These are phyloP conservation scores for Phaeosphaeriaceae sp. DNA, from an alignment of 2,329 filamentous ascomycete genomes.

Conservation along the genomic window DNA sequence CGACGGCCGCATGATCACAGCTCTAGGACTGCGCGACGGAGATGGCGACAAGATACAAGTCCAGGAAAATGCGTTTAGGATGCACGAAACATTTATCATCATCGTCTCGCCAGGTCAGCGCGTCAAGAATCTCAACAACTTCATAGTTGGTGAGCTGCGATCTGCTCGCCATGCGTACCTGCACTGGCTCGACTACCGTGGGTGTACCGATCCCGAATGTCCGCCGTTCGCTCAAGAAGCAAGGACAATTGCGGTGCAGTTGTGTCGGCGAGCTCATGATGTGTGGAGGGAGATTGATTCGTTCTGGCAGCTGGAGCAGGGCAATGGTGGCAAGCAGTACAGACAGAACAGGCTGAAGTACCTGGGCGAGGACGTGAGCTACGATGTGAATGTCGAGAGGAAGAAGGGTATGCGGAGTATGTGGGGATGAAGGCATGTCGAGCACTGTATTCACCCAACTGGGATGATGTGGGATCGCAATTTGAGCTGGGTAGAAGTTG, in stretches of 20 bases:
- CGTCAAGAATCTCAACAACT: not conserved
- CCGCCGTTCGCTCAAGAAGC: constrained; percentile 15
- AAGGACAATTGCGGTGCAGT: constrained; percentile 8
- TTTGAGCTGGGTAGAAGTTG: no score
- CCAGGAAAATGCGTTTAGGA: not conserved
- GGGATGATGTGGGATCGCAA: not conserved
- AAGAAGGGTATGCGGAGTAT: constrained; percentile 5
- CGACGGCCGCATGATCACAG: constrained; percentile 12
- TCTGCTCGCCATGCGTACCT: constrained; percentile 22
- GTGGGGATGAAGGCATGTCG: constrained; percentile 9
- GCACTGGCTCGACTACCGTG: constrained; percentile 21
- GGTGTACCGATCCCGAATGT: constrained; percentile 9
- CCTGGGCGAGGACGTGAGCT: constrained; percentile 16
- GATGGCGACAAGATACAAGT: constrained; percentile 1
- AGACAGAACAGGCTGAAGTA: constrained; percentile 12
- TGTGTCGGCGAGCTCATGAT: constrained; percentile 12
- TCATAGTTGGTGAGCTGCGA: constrained; percentile 19
- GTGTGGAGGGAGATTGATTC: constrained; percentile 20
- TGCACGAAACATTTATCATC: constrained; percentile 20
- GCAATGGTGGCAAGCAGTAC: constrained; percentile 2
- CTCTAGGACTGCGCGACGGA: constrained; percentile 15
- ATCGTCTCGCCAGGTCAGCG: constrained; percentile 4
- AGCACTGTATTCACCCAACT: not conserved
- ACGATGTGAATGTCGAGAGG: not conserved
- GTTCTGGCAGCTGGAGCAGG: constrained; percentile 21